Conservation (phyloP, 306 rosid species). For the Vicia sativa region DNA sequence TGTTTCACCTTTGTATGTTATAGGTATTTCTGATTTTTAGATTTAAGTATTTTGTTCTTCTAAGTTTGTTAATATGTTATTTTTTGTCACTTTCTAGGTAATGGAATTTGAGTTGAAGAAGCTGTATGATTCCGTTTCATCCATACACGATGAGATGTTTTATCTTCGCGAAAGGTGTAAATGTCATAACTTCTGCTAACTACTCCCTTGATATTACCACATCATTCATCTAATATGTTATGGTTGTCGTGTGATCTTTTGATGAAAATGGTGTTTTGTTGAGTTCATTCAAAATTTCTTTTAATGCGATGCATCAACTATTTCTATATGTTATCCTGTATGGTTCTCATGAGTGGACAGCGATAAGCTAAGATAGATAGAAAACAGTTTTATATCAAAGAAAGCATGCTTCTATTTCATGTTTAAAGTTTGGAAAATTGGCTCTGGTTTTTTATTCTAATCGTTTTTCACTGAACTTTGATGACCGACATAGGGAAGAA, state of each 20-base stretch:
- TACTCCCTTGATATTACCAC: neutral
- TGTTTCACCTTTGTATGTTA: slow-evolving; percentile 14
- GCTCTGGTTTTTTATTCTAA: slow-evolving; percentile 28
- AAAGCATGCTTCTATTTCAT: slow-evolving; percentile 9
- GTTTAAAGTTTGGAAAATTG: slow-evolving; percentile 7
- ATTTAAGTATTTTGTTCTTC: slow-evolving; percentile 13
- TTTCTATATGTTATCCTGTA: neutral
- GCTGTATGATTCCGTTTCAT: slow-evolving; percentile 63
- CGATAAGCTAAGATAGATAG: neutral
- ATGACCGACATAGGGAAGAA: slow-evolving; percentile 66
- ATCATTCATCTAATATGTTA: slow-evolving; percentile 24
- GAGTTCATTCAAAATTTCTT: slow-evolving; percentile 14
- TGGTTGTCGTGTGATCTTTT: slow-evolving; percentile 10
- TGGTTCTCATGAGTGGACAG: neutral
- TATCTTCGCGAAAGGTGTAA: slow-evolving; percentile 90
- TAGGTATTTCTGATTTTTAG: slow-evolving; percentile 4
- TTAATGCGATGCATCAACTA: slow-evolving; percentile 17
- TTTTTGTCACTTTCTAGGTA: slow-evolving; percentile 50
- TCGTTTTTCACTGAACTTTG: slow-evolving; percentile 25
- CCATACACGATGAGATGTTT: slow-evolving; percentile 95
- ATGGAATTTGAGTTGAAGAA: slow-evolving; percentile 89
- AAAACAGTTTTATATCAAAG: neutral
- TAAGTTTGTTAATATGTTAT: slow-evolving; percentile 24
- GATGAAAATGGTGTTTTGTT: slow-evolving; percentile 15
- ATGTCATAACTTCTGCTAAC: slow-evolving; percentile 12